These are phyloP conservation scores for Ramicandelaber brevisporus DNA, from an alignment of 192 early-diverging fungal genomes.

Conservation along the genomic window DNA sequence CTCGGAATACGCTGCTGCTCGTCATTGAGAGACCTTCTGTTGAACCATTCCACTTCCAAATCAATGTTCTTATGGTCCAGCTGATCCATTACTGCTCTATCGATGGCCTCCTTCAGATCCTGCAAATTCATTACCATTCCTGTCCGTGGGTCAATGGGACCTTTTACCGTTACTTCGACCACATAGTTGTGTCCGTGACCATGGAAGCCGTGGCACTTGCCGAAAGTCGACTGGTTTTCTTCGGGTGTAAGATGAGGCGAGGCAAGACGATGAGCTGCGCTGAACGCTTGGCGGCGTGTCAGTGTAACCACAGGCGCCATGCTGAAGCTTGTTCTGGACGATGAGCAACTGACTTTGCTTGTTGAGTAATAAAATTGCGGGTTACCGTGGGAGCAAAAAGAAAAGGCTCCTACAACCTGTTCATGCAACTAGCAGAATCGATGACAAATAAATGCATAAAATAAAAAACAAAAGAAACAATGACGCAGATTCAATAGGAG, in stretches of 20 bases:
- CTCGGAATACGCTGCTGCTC: slow-evolving; percentile 30
- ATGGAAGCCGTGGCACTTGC: slow-evolving; percentile 67
- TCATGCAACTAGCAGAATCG: too few relatives aligned
- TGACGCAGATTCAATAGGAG: too few relatives aligned
- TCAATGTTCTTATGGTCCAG: slow-evolving; percentile 81
- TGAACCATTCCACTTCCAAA: slow-evolving; percentile 54
- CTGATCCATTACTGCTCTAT: slow-evolving; percentile 37
- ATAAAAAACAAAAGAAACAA: too few relatives aligned
- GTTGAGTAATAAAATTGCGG: too few relatives aligned
- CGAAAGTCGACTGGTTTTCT: slow-evolving; percentile 49
- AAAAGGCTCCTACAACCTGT: too few relatives aligned
- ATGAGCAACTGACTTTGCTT: too few relatives aligned
- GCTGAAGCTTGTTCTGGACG: too few relatives aligned
- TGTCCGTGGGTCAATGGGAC: slow-evolving; percentile 33
- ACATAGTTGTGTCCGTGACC: slow-evolving; percentile 84
- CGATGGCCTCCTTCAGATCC: slow-evolving; percentile 55
- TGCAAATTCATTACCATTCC: slow-evolving; percentile 76
- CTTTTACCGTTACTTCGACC: slow-evolving; percentile 12
- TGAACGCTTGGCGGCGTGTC: too few relatives aligned
- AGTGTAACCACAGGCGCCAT: too few relatives aligned
- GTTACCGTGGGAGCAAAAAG: too few relatives aligned
- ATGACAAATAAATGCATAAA: too few relatives aligned
- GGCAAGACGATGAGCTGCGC: slow-evolving; percentile 75
- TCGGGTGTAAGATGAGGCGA: slow-evolving; percentile 37
- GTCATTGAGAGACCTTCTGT: too few relatives aligned